Conservation (phyloP, 2,329 filamentous ascomycete genomes). For the Cladobotryum protrusum region DNA sequence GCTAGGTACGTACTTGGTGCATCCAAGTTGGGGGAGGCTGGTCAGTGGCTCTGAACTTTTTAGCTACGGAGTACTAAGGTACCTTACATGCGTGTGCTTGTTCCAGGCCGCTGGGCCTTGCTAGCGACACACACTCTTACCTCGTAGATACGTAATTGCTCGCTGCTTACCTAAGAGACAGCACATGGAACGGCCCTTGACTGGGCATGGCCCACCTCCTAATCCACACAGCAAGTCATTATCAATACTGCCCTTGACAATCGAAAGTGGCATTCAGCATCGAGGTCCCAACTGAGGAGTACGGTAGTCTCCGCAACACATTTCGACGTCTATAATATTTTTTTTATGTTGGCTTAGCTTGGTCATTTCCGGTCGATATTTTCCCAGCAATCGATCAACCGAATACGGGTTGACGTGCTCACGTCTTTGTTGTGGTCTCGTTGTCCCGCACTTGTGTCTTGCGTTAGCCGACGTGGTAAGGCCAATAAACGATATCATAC, state of each 20-base stretch:
- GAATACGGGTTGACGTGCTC: not conserved
- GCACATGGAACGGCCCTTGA: not conserved
- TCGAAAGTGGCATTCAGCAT: not conserved
- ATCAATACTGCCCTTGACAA: not conserved
- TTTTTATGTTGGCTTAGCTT: not conserved
- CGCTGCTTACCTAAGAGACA: not conserved
- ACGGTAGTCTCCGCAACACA: too few relatives aligned
- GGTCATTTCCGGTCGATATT: too few relatives aligned
- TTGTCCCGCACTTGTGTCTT: constrained; percentile 1
- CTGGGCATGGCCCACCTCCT: constrained; percentile 1
- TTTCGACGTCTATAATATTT: not conserved
- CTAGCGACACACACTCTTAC: not conserved
- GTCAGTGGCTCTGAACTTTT: not conserved
- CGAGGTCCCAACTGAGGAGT: not conserved
- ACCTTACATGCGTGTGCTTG: too few relatives aligned
- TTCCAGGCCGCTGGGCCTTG: too few relatives aligned
- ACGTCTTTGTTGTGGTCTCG: not conserved
- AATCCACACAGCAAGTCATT: constrained; percentile 1
- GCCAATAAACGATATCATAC: not conserved
- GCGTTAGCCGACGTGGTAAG: not conserved
- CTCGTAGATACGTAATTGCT: not conserved
- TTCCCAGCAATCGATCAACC: not conserved
- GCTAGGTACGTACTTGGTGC: too few relatives aligned
- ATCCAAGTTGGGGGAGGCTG: too few relatives aligned
- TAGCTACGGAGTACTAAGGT: not conserved